Evolutionary conservation across 2,329 filamentous ascomycete species (phyloP), one percentile per base, ranked within the genome.

Genomic region (Cytospora piceicola): DNA sequence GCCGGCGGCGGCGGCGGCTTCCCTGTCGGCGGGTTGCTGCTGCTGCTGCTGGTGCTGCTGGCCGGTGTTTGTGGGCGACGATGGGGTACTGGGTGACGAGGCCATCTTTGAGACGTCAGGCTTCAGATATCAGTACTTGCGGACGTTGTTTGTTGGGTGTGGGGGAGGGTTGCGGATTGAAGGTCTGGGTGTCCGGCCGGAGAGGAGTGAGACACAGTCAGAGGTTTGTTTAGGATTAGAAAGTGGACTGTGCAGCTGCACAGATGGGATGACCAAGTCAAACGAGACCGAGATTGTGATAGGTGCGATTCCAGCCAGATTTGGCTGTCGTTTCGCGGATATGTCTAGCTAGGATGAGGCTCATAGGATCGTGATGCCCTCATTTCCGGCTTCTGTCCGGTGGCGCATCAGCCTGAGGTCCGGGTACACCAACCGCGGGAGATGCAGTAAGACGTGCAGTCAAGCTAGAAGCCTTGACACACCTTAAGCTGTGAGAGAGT

Each of bases 61-160:
- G 34, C 34, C 67, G 15, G 55, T 24, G 42, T 3, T 5, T 29
- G 34, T 27, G 20, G 58, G 61, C n/a, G 58, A 63, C 24, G 49
- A 27, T 12, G 61, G 58, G 9, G 32, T 22, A 29, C 5, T 29
- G 29, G 58, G 51, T 24, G 65, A 62, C 34, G 67, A 65, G 15
- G 65, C 58, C 67, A 68, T 54, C 22, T 36, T 36, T 14, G 14
- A 36, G 29, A 29, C 9, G 34, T 42, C 42, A n/a, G 42, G 14
- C 15, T 54, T 42, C 34, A 36, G 34, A 36, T 36, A 4, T 17
- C n/a, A 58, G n/a, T 27, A 17, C 30, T 27, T 14, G 11, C 17
- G 51, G 15, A 12, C n/a, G n/a, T n/a, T n/a, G n/a, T n/a, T n/a
- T n/a, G n/a, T n/a, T n/a, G 46, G 29, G 20, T 20, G 17, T 22